Percentiles rank a stretch among this genome's conserved stretches.
Evolutionary conservation across 768 basidiomycete genomes (phyloP).

Genomic region (Suillus subluteus): DNA sequence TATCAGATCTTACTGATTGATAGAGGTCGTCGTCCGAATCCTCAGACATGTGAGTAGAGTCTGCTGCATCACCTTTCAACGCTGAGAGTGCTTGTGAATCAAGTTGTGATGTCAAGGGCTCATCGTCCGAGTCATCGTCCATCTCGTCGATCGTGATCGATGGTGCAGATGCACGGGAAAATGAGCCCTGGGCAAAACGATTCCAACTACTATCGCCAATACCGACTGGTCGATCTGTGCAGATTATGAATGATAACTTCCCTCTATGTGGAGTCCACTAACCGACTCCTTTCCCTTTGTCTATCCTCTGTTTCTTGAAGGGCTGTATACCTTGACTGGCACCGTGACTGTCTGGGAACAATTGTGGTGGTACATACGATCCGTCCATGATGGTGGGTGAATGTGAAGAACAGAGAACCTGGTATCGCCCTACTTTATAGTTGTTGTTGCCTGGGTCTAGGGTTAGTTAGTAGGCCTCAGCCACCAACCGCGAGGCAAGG

Average conservation of each 20-base stretch:
- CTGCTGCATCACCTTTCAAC: background rate
- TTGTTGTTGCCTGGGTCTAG: background rate
- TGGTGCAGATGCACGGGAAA: slow-evolving; percentile 4
- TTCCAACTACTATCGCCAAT: background rate
- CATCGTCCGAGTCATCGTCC: slow-evolving; percentile 5
- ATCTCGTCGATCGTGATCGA: background rate
- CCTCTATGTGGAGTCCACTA: background rate
- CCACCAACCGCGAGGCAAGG: background rate
- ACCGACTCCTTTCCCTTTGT: slow-evolving; percentile 9
- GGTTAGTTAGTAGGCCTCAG: background rate
- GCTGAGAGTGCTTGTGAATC: background rate
- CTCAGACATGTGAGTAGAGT: background rate
- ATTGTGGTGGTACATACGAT: background rate
- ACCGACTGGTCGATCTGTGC: background rate
- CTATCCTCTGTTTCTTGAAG: background rate
- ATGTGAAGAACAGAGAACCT: background rate
- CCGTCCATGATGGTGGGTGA: slow-evolving; percentile 2
- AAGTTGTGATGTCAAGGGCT: slow-evolving; percentile 8
- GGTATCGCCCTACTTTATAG: background rate
- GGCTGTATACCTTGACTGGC: background rate
- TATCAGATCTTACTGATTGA: background rate
- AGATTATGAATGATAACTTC: background rate
- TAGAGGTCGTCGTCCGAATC: slow-evolving; percentile 5
- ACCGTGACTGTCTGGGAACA: background rate
- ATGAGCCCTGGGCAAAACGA: slow-evolving; percentile 9